Conservation (phyloP, 169 alveolate species). For the Nephromyces sp. region DNA sequence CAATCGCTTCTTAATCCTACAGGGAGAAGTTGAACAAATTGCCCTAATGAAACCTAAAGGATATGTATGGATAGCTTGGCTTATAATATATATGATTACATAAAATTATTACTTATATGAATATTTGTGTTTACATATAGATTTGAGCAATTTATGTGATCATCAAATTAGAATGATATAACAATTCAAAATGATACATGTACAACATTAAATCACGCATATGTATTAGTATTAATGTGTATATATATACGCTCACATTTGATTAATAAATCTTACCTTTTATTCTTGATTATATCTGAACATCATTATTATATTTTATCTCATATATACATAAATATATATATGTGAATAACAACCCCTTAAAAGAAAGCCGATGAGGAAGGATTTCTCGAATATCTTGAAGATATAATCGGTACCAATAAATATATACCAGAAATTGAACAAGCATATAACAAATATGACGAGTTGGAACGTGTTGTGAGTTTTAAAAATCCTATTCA, state of each 20-base stretch:
- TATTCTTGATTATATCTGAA: background rate
- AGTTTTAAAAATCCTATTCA: too few relatives aligned
- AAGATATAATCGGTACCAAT: slow-evolving; percentile 87
- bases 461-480: background rate
- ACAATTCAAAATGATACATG: too few relatives aligned
- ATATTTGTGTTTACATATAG: background rate
- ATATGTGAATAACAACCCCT: background rate
- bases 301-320: background rate
- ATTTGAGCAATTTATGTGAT: background rate
- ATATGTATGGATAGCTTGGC: too few relatives aligned
- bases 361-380: slow-evolving; percentile 38
- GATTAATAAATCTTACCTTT: background rate
- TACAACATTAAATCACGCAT: too few relatives aligned
- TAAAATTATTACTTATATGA: background rate
- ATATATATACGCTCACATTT: background rate
- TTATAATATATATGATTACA: too few relatives aligned
- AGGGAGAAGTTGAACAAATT: slow-evolving; percentile 96
- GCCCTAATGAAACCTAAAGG: slow-evolving; percentile 94
- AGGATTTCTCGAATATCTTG: slow-evolving; percentile 91
- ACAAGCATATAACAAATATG: slow-evolving; percentile 6
- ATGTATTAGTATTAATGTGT: background rate
- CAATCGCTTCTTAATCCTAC: slow-evolving; percentile 78
- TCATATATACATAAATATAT: slow-evolving; percentile 1
- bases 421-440: slow-evolving; percentile 5
- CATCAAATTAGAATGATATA: too few relatives aligned